phyloP scores from a whole-genome alignment of 208 protist species.

The Novymonas esmeraldas region DNA sequence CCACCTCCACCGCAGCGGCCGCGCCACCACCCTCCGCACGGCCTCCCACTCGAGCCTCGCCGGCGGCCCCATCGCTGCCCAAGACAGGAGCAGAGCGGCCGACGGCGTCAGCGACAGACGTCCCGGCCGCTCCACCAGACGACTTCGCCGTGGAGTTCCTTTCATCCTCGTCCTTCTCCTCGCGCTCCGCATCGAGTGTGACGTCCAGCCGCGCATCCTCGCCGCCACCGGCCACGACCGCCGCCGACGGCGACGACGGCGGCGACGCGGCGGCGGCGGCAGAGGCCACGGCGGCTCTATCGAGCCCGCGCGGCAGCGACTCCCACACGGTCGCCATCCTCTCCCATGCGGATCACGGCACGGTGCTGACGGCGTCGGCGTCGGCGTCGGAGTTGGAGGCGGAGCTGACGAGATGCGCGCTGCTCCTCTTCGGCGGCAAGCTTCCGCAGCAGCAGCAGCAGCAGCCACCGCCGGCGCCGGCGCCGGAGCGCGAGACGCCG shows the following conservation, averaged over 20 bases:
- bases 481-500: background rate
- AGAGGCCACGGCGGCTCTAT: too few relatives aligned
- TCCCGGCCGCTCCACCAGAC: constrained; percentile 10
- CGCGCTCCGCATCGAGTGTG: background rate
- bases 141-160: constrained; percentile 30
- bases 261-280: background rate
- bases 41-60: too few relatives aligned
- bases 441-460: constrained; percentile 15
- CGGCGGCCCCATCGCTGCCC: background rate
- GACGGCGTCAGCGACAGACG: background rate
- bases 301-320: too few relatives aligned
- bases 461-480: background rate
- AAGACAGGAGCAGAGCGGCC: background rate
- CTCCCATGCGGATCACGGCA: constrained; percentile 10
- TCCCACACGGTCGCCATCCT: background rate
- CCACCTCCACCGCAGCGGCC: background rate
- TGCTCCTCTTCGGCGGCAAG: constrained; percentile 15
- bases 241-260: background rate
- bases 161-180: constrained; percentile 9
- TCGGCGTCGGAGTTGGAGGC: background rate
- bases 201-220: constrained; percentile 1
- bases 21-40: too few relatives aligned
- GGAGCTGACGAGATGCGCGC: constrained; percentile 10
- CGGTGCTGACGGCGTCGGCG: constrained; percentile 3
- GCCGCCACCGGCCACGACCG: background rate